phyloP scores from a whole-genome alignment of 805 yeast genomes.

The Lachancea waltii region DNA sequence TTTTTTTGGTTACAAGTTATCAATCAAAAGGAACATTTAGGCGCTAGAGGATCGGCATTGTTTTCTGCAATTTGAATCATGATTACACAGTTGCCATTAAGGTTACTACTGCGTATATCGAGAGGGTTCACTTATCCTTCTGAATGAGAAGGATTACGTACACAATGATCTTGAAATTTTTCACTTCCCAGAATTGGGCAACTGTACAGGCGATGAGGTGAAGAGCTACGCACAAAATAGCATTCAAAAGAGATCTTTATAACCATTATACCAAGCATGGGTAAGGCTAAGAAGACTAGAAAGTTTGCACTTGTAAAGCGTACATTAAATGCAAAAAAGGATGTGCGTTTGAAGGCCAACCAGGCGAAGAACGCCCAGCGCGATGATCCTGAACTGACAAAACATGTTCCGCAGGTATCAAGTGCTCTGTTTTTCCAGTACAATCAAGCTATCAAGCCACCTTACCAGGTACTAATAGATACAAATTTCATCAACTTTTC shows the following conservation, averaged over 20 bases:
- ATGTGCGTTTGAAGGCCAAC: slow-evolving; percentile 46
- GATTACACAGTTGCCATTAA: too few relatives aligned
- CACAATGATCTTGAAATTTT: neutral
- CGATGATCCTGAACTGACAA: slow-evolving; percentile 72
- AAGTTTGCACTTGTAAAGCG: slow-evolving; percentile 92
- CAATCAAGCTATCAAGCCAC: slow-evolving; percentile 94
- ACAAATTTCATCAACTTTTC: slow-evolving; percentile 96
- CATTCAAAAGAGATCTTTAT: neutral
- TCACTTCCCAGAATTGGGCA: neutral
- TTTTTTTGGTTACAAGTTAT: neutral
- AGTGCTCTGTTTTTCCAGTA: slow-evolving; percentile 92
- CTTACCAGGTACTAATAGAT: slow-evolving; percentile 92
- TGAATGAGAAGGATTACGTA: neutral
- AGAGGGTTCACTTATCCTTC: too few relatives aligned
- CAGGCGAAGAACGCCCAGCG: slow-evolving; percentile 36
- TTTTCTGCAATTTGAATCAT: too few relatives aligned
- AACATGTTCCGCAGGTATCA: slow-evolving; percentile 85
- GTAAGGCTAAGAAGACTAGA: slow-evolving; percentile 94
- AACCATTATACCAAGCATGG: slow-evolving; percentile 46
- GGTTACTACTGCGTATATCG: too few relatives aligned
- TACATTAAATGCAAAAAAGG: slow-evolving; percentile 61
- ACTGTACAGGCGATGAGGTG: slow-evolving; percentile 9
- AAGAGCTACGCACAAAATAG: neutral
- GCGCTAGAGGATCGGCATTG: too few relatives aligned
- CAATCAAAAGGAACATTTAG: too few relatives aligned